These are phyloP conservation scores for Suhomyces sp. DNA, from an alignment of 805 yeast genomes.

Conservation along the genomic window DNA sequence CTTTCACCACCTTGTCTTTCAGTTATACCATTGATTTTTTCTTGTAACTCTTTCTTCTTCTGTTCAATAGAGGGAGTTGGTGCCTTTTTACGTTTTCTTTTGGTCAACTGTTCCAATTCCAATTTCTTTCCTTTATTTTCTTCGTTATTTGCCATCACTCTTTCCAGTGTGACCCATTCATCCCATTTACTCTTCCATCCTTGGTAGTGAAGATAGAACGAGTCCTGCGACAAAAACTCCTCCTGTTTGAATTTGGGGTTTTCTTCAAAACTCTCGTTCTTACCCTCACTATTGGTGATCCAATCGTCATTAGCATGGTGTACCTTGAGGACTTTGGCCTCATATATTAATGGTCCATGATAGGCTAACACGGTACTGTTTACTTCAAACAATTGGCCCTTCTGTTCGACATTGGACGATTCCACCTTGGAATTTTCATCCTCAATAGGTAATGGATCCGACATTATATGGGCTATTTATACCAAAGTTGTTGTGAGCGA, in stretches of 20 bases:
- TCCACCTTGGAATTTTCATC: not conserved
- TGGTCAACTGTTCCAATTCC: slow-evolving; percentile 44
- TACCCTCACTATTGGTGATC: slow-evolving; percentile 42
- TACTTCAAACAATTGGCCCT: slow-evolving; percentile 14
- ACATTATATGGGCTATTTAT: no score
- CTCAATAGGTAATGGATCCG: no score
- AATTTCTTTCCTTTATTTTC: slow-evolving; percentile 67
- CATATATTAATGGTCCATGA: slow-evolving; percentile 89
- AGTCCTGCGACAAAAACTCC: slow-evolving; percentile 24
- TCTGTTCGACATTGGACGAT: not conserved
- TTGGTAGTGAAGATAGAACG: slow-evolving; percentile 79
- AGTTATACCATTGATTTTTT: not conserved
- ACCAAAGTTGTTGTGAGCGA: no score
- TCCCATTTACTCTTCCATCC: slow-evolving; percentile 98
- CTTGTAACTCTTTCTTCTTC: slow-evolving; percentile 4
- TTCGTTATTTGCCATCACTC: slow-evolving; percentile 67
- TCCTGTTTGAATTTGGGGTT: slow-evolving; percentile 26
- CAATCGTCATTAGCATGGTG: slow-evolving; percentile 54
- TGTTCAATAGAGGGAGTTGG: slow-evolving; percentile 10
- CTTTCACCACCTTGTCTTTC: not conserved
- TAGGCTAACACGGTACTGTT: slow-evolving; percentile 57
- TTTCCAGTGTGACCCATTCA: slow-evolving; percentile 80
- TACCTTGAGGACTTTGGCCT: slow-evolving; percentile 72
- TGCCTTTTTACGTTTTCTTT: slow-evolving; percentile 17
- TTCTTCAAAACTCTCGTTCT: slow-evolving; percentile 32